These are phyloP conservation scores for Camellia sinensis DNA, from an alignment of 148 eudicot genomes.

Conservation along the genomic window DNA sequence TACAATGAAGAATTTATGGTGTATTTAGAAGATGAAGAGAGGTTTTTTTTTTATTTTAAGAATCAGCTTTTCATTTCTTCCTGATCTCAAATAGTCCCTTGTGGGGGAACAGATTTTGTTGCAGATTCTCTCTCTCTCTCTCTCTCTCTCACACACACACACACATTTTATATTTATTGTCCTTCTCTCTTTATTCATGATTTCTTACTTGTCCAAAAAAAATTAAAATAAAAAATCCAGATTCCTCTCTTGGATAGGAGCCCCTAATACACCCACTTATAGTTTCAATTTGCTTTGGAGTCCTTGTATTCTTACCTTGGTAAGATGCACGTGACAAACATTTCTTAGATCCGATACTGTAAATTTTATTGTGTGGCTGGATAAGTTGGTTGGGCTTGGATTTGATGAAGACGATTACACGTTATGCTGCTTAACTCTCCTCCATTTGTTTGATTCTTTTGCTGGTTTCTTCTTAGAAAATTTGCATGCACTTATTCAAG, in stretches of 20 bases:
- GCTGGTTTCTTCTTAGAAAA: not conserved
- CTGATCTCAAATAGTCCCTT: conserved; percentile 1
- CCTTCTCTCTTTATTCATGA: not conserved
- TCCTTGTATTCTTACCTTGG: not conserved
- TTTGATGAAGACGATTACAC: not conserved
- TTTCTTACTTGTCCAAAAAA: not conserved
- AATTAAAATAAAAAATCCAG: too few relatives aligned
- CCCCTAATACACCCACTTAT: not conserved
- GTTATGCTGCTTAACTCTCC: not conserved
- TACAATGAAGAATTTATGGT: not conserved
- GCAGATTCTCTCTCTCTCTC: not conserved
- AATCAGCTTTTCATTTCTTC: not conserved
- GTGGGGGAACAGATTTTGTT: not conserved
- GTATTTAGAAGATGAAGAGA: not conserved
- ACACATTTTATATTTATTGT: not conserved
- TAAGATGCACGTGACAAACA: not conserved
- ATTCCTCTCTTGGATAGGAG: not conserved
- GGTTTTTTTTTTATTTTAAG: too few relatives aligned
- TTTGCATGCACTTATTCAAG: not conserved
- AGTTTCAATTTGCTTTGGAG: not conserved
- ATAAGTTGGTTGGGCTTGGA: not conserved
- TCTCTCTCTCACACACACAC: too few relatives aligned
- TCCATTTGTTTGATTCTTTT: not conserved
- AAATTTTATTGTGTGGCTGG: not conserved
- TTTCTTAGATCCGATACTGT: not conserved